Percentiles rank a stretch among this genome's conserved stretches.
Conservation (phyloP, 140 eudicot genomes). For the Oenanthe javanica region DNA sequence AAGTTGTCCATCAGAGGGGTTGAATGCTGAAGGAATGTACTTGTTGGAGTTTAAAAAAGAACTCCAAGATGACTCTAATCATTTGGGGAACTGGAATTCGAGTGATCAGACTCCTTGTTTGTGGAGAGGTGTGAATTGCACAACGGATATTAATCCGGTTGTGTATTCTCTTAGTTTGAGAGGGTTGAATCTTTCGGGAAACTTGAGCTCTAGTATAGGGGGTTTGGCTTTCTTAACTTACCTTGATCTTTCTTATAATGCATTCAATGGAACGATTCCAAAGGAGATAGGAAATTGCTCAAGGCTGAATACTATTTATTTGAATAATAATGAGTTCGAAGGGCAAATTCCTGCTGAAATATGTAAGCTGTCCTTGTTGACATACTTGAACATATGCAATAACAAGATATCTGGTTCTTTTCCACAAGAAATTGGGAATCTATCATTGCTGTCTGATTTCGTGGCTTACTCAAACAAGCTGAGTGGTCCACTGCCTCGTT, state of each 20-base stretch:
- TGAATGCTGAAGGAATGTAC: constrained; percentile 56
- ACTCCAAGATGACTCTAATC: constrained; percentile 34
- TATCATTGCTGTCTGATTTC: constrained; percentile 51
- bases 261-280: constrained; percentile 54
- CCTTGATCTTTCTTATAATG: constrained; percentile 58
- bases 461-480: constrained; percentile 72
- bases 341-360: constrained; percentile 69
- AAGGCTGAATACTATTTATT: constrained; percentile 29
- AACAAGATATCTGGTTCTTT: constrained; percentile 71
- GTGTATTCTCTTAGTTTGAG: constrained; percentile 58
- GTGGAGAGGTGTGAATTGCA: constrained; percentile 82
- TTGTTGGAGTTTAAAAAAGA: constrained; percentile 62
- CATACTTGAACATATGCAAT: constrained; percentile 59
- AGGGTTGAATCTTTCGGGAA: constrained; percentile 69
- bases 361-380: constrained; percentile 41
- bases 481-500: constrained; percentile 55
- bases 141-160: constrained; percentile 26
- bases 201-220: constrained; percentile 51
- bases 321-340: constrained; percentile 51
- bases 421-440: constrained; percentile 69
- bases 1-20: constrained; percentile 51
- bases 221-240: constrained; percentile 36
- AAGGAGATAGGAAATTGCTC: constrained; percentile 63
- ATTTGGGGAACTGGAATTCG: constrained; percentile 56
- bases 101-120: constrained; percentile 60